These are phyloP conservation scores for Isatis tinctoria DNA, from an alignment of 345 rosid species.

Conservation along the genomic window DNA sequence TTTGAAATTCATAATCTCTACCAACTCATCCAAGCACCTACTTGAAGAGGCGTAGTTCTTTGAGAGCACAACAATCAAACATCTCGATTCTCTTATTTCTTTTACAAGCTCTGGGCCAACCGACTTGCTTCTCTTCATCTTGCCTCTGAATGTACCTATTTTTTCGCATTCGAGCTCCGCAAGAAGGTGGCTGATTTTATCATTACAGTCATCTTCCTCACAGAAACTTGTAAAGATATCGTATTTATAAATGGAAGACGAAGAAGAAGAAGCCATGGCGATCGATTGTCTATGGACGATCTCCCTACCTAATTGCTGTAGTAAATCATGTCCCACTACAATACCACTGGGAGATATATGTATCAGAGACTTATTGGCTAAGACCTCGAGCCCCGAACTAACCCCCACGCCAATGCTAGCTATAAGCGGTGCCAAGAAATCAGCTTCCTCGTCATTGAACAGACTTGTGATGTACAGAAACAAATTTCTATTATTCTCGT, in stretches of 20 bases:
- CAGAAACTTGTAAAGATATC: not conserved
- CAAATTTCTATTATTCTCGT: not conserved
- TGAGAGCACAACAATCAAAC: not conserved
- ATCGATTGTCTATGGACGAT: not conserved
- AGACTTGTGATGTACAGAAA: not conserved
- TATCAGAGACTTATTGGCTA: conserved; percentile 5
- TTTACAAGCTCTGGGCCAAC: not conserved
- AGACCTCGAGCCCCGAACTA: not conserved
- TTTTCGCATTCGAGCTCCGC: not conserved
- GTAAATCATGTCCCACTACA: not conserved
- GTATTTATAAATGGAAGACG: not conserved
- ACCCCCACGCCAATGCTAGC: not conserved
- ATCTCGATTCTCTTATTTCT: not conserved
- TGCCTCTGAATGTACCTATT: too few species aligned
- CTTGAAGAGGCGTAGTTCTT: not conserved
- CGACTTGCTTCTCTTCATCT: not conserved
- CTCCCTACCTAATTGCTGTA: not conserved
- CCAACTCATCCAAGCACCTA: not conserved
- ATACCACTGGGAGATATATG: not conserved
- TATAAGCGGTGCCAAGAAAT: not conserved
- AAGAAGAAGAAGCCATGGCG: too few species aligned
- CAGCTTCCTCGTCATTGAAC: not conserved
- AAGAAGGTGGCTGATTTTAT: not conserved
- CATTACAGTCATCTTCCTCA: not conserved
- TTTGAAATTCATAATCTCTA: not conserved